phyloP scores from a whole-genome alignment of 345 rosid genomes.

The Syzygium aromaticum region DNA sequence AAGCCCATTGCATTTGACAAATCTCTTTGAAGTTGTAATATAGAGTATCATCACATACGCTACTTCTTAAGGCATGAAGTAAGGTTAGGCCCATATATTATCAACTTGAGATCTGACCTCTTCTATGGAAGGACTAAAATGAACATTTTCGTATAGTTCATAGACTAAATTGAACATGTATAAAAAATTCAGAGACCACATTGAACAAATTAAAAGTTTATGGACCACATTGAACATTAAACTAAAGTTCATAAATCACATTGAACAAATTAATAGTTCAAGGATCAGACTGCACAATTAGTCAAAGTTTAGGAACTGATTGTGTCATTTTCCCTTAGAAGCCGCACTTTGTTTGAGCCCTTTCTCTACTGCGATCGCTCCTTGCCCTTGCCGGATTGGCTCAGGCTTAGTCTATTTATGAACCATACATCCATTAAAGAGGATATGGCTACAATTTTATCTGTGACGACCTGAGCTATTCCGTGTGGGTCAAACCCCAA shows the following conservation, averaged over 20 bases:
- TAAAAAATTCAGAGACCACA: no score
- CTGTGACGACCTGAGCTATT: not conserved
- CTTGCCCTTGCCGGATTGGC: not conserved
- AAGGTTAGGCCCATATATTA: not conserved
- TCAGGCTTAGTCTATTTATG: fast-evolving
- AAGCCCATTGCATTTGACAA: not conserved
- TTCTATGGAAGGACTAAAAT: not conserved
- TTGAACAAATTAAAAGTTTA: no score
- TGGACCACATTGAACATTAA: no score
- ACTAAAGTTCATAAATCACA: no score
- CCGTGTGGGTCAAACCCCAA: not conserved
- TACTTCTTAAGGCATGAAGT: not conserved
- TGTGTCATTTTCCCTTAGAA: not conserved
- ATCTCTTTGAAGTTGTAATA: not conserved
- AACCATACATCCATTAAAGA: not conserved
- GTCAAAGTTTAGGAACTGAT: no score
- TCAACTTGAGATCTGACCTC: not conserved
- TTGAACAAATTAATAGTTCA: no score
- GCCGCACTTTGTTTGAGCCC: not conserved
- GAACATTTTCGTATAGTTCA: no score
- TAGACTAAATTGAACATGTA: no score
- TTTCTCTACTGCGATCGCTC: not conserved
- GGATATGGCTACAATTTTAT: not conserved
- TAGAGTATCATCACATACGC: not conserved
- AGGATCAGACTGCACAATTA: no score